Evolutionary conservation across 2,329 filamentous ascomycete species (phyloP), one percentile per base, ranked within the genome.

Genomic region (Trichoderma aggressivum): DNA sequence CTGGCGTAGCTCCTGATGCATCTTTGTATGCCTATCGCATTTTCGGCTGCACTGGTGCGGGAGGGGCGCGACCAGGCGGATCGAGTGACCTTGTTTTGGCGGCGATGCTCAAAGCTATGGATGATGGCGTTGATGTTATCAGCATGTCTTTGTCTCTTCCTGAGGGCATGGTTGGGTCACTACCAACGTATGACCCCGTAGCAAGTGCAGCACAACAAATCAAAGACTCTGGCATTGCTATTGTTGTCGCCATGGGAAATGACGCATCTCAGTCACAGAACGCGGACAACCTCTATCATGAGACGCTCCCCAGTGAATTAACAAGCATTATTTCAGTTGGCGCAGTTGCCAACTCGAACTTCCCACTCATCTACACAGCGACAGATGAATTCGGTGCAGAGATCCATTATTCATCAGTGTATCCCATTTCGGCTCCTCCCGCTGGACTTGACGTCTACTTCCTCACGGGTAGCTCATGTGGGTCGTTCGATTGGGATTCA

Each of bases 231-330:
- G 61, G 61, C 7, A 32, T 53, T 10, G 61, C 61, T 7, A 64
- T 64, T 50, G 21, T 64, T 64, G 61, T 64, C n/a, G 61, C 61
- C 43, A 64, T 64, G 61, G 61, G 61, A 26, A 64, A 64, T 64
- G 61, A 34, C 14, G 61, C 61, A 64, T 53, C 43, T 11, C 18
- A 50, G 14, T 64, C 39, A 1, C 21, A 53, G 5, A 12, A 64
- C 30, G 43, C 26, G 18, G n/a, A 53, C n/a, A 53, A 64, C 7
- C 61, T 64, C 61, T 64, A 64, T 6, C 28, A n/a, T 1, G 26
- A 64, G 30, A 64, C 61, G 5, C 43, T 64, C 8, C 61, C 61
- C 8, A 50, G 61, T 50, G 61, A 64, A 34, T 12, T 64, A 21
- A 32, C 61, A 34, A 64, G 61, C 10, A 28, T 64, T 53, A 50